Conservation (phyloP, 2,329 filamentous ascomycete species). For the Fusarium udum region DNA sequence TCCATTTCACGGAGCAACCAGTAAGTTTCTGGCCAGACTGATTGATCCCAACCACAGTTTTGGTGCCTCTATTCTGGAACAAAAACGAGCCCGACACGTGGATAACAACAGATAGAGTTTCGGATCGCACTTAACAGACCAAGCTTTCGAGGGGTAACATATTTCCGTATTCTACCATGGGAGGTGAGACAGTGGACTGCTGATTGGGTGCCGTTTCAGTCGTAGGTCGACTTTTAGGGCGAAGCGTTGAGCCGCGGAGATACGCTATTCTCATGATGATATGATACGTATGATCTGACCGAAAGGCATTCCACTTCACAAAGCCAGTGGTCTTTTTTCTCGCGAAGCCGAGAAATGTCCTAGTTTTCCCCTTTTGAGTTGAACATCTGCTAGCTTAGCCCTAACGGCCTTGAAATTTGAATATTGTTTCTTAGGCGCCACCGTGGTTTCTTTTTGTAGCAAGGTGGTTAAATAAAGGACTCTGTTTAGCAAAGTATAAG, state of each 20-base stretch:
- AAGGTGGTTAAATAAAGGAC: no score
- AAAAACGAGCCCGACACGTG: not conserved
- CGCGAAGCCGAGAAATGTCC: not conserved
- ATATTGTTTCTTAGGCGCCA: not conserved
- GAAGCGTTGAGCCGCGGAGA: not conserved
- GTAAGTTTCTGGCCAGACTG: accelerated
- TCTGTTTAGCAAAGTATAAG: not conserved
- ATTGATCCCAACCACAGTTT: not conserved
- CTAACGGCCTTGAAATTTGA: not conserved
- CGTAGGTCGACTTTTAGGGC: not conserved
- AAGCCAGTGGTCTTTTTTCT: not conserved
- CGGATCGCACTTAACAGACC: no score
- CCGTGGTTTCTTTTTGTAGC: no score
- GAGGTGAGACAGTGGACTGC: no score
- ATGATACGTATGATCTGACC: not conserved
- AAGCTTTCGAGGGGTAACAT: not conserved
- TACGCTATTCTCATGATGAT: not conserved
- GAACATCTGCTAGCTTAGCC: no score
- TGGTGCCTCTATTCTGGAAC: no score
- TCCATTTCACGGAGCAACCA: not conserved
- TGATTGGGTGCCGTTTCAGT: not conserved
- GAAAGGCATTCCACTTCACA: not conserved
- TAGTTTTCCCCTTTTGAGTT: no score
- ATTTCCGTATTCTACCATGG: not conserved
- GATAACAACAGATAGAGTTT: not conserved